A percentile compares a stretch with the other conserved stretches of the same genome.
Conservation (phyloP, 2,329 filamentous ascomycete genomes). For the Colletotrichum orbiculare region DNA sequence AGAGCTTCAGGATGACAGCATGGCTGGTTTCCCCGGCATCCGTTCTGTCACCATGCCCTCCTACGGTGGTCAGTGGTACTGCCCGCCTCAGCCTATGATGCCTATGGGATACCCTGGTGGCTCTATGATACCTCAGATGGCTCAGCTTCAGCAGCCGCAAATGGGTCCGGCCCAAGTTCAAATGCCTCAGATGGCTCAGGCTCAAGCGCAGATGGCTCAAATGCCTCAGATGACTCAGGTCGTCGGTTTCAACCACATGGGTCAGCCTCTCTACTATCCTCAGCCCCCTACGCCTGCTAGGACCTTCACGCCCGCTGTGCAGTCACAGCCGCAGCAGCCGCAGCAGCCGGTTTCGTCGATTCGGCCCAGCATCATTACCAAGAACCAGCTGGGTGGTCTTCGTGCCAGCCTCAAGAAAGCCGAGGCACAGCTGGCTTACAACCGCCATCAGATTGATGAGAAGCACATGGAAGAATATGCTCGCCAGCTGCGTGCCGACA, state of each 20-base stretch:
- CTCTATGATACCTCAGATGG: conserved; percentile 38
- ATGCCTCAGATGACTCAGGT: too few relatives aligned
- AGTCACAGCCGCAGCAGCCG: conserved; percentile 36
- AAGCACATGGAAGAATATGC: conserved; percentile 58
- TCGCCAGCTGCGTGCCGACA: conserved; percentile 54
- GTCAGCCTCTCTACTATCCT: conserved; percentile 37
- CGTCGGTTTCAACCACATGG: conserved; percentile 39
- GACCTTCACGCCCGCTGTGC: background rate
- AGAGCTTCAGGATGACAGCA: background rate
- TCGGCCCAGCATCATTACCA: conserved; percentile 69
- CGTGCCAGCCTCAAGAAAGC: conserved; percentile 64
- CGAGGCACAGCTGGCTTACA: conserved; percentile 69
- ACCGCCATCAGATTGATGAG: conserved; percentile 72
- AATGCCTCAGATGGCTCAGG: too few relatives aligned
- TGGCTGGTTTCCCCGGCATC: background rate
- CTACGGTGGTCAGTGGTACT: conserved; percentile 27
- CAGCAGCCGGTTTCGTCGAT: conserved; percentile 65
- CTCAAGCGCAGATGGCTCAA: too few relatives aligned
- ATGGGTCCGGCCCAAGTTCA: too few relatives aligned
- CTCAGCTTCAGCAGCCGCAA: too few relatives aligned
- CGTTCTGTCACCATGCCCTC: conserved; percentile 7
- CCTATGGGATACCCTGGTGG: conserved; percentile 40
- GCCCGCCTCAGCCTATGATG: conserved; percentile 32
- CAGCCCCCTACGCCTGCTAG: conserved; percentile 19
- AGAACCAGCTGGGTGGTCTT: conserved; percentile 65